Conservation (phyloP, 148 eudicot species). For the Mesembryanthemum crystallinum region DNA sequence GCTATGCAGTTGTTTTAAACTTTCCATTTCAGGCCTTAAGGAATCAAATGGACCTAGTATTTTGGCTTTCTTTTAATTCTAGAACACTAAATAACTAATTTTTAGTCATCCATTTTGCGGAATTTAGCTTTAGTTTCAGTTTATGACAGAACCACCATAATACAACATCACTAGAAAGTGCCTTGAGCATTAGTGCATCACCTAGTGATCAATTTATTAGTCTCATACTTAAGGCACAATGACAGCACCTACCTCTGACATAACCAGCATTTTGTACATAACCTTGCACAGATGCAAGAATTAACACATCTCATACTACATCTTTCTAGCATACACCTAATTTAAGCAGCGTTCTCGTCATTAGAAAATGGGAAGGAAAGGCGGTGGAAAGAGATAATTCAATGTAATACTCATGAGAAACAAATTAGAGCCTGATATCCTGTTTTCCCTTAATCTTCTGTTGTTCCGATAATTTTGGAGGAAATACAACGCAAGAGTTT, state of each 20-base stretch:
- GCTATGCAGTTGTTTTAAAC: too few species aligned
- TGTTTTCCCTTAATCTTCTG: not conserved
- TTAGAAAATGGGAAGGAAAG: not conserved
- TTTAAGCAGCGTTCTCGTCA: not conserved
- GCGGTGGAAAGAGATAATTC: not conserved
- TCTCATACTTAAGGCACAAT: not conserved
- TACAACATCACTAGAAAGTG: too few species aligned
- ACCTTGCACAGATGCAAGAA: not conserved
- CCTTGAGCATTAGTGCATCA: not conserved
- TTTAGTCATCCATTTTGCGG: too few species aligned
- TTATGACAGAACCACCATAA: too few species aligned
- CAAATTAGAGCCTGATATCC: not conserved
- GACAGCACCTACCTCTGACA: not conserved
- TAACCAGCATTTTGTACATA: too few species aligned
- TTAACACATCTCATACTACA: not conserved
- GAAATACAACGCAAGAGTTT: too few species aligned
- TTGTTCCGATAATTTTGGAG: too few species aligned
- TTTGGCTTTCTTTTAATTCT: too few species aligned
- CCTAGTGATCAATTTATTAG: not conserved
- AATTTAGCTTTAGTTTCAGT: too few species aligned
- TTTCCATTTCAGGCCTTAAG: too few species aligned
- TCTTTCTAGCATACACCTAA: not conserved
- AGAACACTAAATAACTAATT: too few species aligned
- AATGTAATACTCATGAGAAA: not conserved
- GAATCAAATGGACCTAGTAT: too few species aligned